Evolutionary conservation across 2,329 filamentous ascomycete species (phyloP), one percentile per base, ranked within the genome.

Genomic region (Fusarium longipes): DNA sequence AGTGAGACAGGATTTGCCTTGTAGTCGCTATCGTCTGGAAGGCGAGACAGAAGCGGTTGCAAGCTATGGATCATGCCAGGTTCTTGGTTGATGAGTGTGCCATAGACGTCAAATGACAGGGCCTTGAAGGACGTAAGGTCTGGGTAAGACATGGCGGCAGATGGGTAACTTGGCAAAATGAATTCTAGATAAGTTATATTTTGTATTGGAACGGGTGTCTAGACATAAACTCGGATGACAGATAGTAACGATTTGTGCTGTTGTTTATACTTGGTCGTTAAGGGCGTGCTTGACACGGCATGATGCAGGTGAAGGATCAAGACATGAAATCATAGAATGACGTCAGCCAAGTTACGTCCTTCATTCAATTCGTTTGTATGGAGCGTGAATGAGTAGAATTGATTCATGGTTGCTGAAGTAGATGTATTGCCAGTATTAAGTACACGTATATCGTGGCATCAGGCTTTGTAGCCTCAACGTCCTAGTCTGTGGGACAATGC

Each of bases 81-180:
- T 5, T 62, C 59, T 32, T 62, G 59, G 4, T 62, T 42, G 18
- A 62, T 62, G 17, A 62, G 38, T 1, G 59, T 62, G 5, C 59
- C 59, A 11, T 62, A 62, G 18, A 38, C 35, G 5, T 62, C 59
- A 20, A 62, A 62, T 1, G 59, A 63, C 18, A 62, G 8, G 2
- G 59, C 48, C 9, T 63, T 62, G 6, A 62, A 62, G 1, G n/a
- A 11, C 0, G 59, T 62, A 1, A 62, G 48, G 6, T 62, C 48
- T 3, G 36, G 48, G 12, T 27, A 18, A 14, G 48, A 24, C 59
- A 62, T 62, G 1, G 1, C 17, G 2, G 10, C 6, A 17, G 5
- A 24, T 20, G 12, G 6, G 11, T 5, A 2, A 27, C 3, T 33
- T 40, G 3, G 7, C 9, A 14, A 25, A 17, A 4, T 2, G 1